These are phyloP conservation scores for Fusarium continuum DNA, from an alignment of 2,329 filamentous ascomycete species.

Conservation along the genomic window DNA sequence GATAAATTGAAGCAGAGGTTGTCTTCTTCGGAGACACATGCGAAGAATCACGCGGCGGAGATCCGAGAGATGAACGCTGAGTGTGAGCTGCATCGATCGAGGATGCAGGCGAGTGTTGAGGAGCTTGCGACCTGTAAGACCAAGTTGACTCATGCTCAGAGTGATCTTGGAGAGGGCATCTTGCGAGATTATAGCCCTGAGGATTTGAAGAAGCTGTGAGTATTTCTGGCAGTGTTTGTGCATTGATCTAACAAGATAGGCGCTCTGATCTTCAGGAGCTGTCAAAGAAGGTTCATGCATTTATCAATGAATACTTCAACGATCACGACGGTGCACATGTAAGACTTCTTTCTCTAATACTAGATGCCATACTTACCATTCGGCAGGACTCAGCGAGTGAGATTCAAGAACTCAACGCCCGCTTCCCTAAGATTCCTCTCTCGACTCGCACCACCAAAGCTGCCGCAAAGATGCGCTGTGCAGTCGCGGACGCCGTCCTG, in stretches of 20 bases:
- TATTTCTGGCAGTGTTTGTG: neutral
- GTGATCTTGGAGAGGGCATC: slow-evolving; percentile 38
- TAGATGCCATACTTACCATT: neutral
- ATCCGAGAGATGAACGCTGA: slow-evolving; percentile 42
- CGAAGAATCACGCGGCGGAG: slow-evolving; percentile 31
- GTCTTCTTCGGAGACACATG: slow-evolving; percentile 26
- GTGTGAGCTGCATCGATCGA: slow-evolving; percentile 39
- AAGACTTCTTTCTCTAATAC: rapidly evolving
- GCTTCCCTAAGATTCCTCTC: slow-evolving; percentile 41
- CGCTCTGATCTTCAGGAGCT: slow-evolving; percentile 38
- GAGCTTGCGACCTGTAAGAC: slow-evolving; percentile 34
- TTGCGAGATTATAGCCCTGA: slow-evolving; percentile 32
- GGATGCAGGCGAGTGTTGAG: slow-evolving; percentile 30
- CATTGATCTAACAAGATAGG: slow-evolving; percentile 19
- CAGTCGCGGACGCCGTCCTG: slow-evolving; percentile 43
- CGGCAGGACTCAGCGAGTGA: slow-evolving; percentile 33
- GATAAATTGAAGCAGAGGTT: slow-evolving; percentile 48
- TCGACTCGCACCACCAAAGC: slow-evolving; percentile 33
- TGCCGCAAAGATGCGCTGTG: slow-evolving; percentile 43
- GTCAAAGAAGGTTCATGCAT: slow-evolving; percentile 37
- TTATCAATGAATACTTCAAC: slow-evolving; percentile 44
- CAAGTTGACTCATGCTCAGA: slow-evolving; percentile 34
- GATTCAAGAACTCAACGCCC: slow-evolving; percentile 35
- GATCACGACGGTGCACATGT: slow-evolving; percentile 40
- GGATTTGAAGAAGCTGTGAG: slow-evolving; percentile 40